Conservation (phyloP, 2,329 filamentous ascomycete species). For the Lachnellula hyalina region DNA sequence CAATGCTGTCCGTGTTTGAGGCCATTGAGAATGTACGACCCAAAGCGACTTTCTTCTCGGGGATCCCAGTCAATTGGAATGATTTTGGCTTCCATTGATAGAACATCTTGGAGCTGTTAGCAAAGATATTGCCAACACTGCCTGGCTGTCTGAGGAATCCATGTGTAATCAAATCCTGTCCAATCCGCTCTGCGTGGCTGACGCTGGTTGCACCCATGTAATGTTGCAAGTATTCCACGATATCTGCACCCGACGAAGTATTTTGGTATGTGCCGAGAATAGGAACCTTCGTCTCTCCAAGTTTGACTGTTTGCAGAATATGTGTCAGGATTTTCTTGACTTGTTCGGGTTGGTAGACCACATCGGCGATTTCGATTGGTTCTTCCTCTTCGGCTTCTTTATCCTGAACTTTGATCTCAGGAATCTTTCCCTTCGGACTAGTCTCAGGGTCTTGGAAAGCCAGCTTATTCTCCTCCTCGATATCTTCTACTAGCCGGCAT, state of each 20-base stretch:
- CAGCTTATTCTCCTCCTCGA: slow-evolving; percentile 98
- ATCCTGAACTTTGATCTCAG: slow-evolving; percentile 82
- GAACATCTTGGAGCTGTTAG: slow-evolving; percentile 94
- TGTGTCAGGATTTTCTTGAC: slow-evolving; percentile 85
- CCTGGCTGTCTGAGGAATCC: slow-evolving; percentile 88
- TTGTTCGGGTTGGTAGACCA: slow-evolving; percentile 77
- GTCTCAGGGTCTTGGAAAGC: slow-evolving; percentile 84
- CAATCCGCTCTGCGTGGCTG: slow-evolving; percentile 88
- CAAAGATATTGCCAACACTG: slow-evolving; percentile 91
- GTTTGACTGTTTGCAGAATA: slow-evolving; percentile 79
- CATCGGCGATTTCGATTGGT: slow-evolving; percentile 83
- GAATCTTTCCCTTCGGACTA: slow-evolving; percentile 63
- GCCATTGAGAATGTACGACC: slow-evolving; percentile 70
- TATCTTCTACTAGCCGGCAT: slow-evolving; percentile 88
- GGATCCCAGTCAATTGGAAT: slow-evolving; percentile 81
- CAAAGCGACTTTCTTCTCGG: slow-evolving; percentile 75
- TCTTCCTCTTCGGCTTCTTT: slow-evolving; percentile 67
- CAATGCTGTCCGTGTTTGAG: slow-evolving; percentile 52
- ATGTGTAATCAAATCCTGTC: slow-evolving; percentile 81
- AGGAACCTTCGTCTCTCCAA: slow-evolving; percentile 89
- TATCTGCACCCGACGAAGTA: slow-evolving; percentile 84
- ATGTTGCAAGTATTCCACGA: slow-evolving; percentile 91
- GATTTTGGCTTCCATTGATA: slow-evolving; percentile 96
- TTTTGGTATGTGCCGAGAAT: slow-evolving; percentile 94
- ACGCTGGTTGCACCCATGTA: slow-evolving; percentile 79